These are phyloP conservation scores for Sicyos baderoa DNA, from an alignment of 306 rosid species.

Conservation along the genomic window DNA sequence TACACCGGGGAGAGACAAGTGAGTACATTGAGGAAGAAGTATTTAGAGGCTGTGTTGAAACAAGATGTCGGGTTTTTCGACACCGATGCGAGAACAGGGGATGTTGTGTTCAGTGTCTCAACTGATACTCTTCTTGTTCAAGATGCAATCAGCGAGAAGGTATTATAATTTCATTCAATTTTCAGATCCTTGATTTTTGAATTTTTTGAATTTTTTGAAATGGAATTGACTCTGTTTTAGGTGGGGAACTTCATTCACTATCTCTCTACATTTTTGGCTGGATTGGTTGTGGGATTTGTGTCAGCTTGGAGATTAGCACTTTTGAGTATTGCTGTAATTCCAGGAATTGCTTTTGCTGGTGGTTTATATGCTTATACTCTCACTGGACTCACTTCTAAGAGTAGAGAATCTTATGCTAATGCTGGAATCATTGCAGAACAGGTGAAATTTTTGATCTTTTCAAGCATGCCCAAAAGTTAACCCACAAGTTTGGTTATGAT, in stretches of 20 bases:
- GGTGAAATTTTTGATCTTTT: slow-evolving; percentile 33
- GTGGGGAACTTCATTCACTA: slow-evolving; percentile 98
- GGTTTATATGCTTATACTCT: slow-evolving; percentile 96
- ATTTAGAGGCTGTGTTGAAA: slow-evolving; percentile 79
- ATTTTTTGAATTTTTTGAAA: neutral
- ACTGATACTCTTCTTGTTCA: slow-evolving; percentile 95
- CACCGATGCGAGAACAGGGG: slow-evolving; percentile 96
- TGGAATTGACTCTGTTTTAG: slow-evolving; percentile 25
- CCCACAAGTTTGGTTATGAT: slow-evolving; percentile 1
- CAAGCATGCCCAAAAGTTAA: neutral
- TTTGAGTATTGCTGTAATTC: slow-evolving; percentile 92
- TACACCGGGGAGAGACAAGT: slow-evolving; percentile 93
- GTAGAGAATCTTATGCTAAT: slow-evolving; percentile 88
- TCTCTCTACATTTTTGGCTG: slow-evolving; percentile 94
- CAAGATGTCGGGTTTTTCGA: slow-evolving; percentile 98
- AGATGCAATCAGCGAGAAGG: slow-evolving; percentile 99
- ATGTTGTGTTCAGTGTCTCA: slow-evolving; percentile 89
- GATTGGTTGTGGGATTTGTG: slow-evolving; percentile 94
- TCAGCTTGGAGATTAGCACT: slow-evolving; percentile 97
- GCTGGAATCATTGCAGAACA: slow-evolving; percentile 95
- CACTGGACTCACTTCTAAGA: slow-evolving; percentile 93
- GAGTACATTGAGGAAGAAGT: slow-evolving; percentile 87
- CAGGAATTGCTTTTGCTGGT: slow-evolving; percentile 96
- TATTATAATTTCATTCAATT: slow-evolving; percentile 17
- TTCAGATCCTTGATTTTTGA: neutral